Base-by-base conservation (phyloP, 2,329 filamentous ascomycete species). In the Dryadomyces quercus-mongolicae region DNA sequence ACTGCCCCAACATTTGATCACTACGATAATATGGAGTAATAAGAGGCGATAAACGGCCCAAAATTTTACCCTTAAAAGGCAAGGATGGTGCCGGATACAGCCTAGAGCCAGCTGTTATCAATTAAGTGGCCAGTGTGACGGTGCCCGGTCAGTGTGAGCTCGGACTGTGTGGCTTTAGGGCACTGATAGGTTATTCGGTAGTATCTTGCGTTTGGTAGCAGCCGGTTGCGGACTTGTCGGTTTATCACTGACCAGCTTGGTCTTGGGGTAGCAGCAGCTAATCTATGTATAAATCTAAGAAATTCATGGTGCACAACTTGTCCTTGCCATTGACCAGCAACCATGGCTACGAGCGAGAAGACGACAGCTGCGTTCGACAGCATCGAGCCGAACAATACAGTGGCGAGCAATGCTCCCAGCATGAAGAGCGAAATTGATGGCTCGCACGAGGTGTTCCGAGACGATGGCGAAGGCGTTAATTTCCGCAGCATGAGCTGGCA, bases 401-500 rank as follows among this genome's bases (percentile, higher is more conserved):
- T 40, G 34, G 31, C 18, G 25, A 51, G 49, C 49, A 43, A 51
- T 31, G 49, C 38, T 20, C 36, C 49, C 18, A 51, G 49, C 38
- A 15, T 43, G 12, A 51, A 51, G 38, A 36, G 21, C 31, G 40
- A 51, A 8, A 21, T 4, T 2, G 15, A 25, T 6, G 12, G 20
- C 2, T 18, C 36, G 2, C 54, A 55, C 42, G 72, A 76, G 54
- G 68, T 76, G 1, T 76, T 76, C 61, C 70, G 71, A 59, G 67
- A 68, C 21, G 65, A 65, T 1, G 64, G 68, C 6, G 70, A 70
- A 9, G 65, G 64, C 12, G 54, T 56, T 43, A 67, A 74, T 54
- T 76, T 75, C 55, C 66, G 74, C 22, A 74, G 70, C 5, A 73
- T 76, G n/a, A 66, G 69, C 38, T 75, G 74, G 73, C 62, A 72